Conservation (phyloP, 805 yeast species). For the Torulaspora indica region DNA sequence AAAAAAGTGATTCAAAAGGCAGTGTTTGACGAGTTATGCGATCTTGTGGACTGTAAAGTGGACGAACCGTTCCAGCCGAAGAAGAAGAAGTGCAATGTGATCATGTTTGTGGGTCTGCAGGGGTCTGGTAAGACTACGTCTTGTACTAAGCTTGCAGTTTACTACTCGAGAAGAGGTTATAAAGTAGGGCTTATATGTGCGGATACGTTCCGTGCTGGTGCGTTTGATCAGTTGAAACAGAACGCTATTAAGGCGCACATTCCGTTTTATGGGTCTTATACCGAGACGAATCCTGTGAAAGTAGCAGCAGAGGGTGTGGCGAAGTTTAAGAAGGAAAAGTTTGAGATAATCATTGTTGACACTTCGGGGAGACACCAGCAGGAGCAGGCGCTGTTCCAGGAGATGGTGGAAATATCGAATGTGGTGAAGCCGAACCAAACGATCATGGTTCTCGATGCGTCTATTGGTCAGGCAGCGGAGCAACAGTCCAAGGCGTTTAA, state of each 20-base stretch:
- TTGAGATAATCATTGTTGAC: constrained; percentile 91
- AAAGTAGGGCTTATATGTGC: constrained; percentile 98
- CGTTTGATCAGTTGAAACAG: constrained; percentile 96
- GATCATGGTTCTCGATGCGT: constrained; percentile 94
- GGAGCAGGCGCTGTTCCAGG: constrained; percentile 84
- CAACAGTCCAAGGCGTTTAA: constrained; percentile 91
- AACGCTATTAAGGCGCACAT: constrained; percentile 93
- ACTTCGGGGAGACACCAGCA: constrained; percentile 98
- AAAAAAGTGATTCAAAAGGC: constrained; percentile 83
- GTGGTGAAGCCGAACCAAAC: constrained; percentile 93
- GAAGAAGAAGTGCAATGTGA: constrained; percentile 71
- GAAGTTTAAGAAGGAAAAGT: constrained; percentile 83
- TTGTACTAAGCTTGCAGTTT: constrained; percentile 93
- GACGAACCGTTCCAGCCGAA: constrained; percentile 70
- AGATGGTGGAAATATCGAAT: constrained; percentile 88
- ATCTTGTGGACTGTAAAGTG: constrained; percentile 65
- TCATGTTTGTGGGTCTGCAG: constrained; percentile 97
- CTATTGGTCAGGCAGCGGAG: constrained; percentile 98
- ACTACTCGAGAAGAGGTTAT: constrained; percentile 87
- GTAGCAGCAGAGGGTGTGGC: constrained; percentile 90
- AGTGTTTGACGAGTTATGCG: constrained; percentile 87
- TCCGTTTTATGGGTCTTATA: constrained; percentile 91
- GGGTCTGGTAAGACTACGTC: constrained; percentile 99
- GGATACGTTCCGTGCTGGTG: constrained; percentile 99
- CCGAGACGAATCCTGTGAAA: constrained; percentile 91